phyloP scores from a whole-genome alignment of 1,284 basidiomycete genomes.

The Meira miltonrushii region DNA sequence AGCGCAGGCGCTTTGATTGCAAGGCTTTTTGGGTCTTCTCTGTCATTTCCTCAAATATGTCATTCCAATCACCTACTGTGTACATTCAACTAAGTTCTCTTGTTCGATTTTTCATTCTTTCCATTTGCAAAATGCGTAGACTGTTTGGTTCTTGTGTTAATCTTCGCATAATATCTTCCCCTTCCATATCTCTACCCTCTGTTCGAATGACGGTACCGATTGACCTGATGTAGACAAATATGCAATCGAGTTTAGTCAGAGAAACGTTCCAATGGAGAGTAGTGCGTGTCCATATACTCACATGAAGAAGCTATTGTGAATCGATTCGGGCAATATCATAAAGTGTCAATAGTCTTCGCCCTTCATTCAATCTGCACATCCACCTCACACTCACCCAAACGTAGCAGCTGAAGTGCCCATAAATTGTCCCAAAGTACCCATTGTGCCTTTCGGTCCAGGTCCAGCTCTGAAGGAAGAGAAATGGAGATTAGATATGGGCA shows the following conservation, averaged over 20 bases:
- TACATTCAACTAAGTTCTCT: too few relatives aligned
- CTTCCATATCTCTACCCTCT: constrained; percentile 15
- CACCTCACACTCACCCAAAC: constrained; percentile 27
- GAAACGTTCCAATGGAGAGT: not conserved
- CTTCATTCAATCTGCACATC: not conserved
- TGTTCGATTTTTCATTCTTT: too few relatives aligned
- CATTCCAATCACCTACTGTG: too few relatives aligned
- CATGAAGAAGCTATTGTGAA: constrained; percentile 8
- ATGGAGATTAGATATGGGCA: not conserved
- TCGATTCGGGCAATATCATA: not conserved
- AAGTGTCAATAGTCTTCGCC: too few relatives aligned
- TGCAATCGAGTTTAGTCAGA: not conserved
- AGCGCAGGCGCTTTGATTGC: too few relatives aligned
- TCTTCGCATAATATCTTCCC: too few relatives aligned
- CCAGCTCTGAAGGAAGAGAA: constrained; percentile 24
- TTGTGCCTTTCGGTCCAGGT: constrained; percentile 38
- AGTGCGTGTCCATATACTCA: not conserved
- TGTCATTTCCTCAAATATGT: too few relatives aligned
- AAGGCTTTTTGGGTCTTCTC: too few relatives aligned
- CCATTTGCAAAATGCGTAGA: too few relatives aligned
- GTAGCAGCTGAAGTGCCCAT: constrained; percentile 48
- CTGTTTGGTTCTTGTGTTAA: too few relatives aligned
- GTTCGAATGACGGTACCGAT: constrained; percentile 47
- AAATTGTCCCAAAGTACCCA: constrained; percentile 44
- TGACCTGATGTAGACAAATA: constrained; percentile 38